Percentiles rank a stretch among this genome's conserved stretches.
Evolutionary conservation across 345 rosid species (phyloP).

Genomic region (Conringia planisiliqua): DNA sequence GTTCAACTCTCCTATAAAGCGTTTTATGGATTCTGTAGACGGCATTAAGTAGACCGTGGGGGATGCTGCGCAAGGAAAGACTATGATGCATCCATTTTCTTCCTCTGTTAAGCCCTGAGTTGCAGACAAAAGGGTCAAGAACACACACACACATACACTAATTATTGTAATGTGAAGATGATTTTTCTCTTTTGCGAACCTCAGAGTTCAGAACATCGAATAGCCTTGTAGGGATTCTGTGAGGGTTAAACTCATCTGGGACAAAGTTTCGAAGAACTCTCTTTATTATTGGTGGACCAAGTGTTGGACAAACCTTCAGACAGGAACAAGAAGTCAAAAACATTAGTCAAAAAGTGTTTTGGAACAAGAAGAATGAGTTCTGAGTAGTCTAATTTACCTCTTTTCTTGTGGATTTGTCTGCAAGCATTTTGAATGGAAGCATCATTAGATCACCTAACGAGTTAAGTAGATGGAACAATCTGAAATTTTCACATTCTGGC

Average conservation of each 20-base stretch:
- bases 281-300: constrained; percentile 56
- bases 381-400: constrained; percentile 49
- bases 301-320: constrained; percentile 72
- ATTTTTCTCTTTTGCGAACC: constrained; percentile 43
- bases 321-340: constrained; percentile 3
- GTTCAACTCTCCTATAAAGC: constrained; percentile 54
- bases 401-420: constrained; percentile 62
- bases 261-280: constrained; percentile 71
- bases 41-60: constrained; percentile 65
- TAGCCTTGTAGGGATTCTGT: constrained; percentile 61
- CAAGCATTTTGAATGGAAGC: constrained; percentile 92
- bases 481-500: constrained; percentile 46
- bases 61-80: constrained; percentile 59
- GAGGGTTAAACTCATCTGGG: constrained; percentile 86
- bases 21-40: constrained; percentile 42
- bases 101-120: constrained; percentile 48
- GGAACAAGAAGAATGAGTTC: not conserved
- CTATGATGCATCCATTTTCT: constrained; percentile 42
- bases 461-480: constrained; percentile 70
- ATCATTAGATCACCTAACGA: constrained; percentile 93
- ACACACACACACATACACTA: not conserved
- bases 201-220: constrained; percentile 60
- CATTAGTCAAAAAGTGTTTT: not conserved
- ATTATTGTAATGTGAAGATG: not conserved
- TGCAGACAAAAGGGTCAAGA: not conserved